Evolutionary conservation across 2,329 filamentous ascomycete species (phyloP).

Genomic region (Geosmithia flava): DNA sequence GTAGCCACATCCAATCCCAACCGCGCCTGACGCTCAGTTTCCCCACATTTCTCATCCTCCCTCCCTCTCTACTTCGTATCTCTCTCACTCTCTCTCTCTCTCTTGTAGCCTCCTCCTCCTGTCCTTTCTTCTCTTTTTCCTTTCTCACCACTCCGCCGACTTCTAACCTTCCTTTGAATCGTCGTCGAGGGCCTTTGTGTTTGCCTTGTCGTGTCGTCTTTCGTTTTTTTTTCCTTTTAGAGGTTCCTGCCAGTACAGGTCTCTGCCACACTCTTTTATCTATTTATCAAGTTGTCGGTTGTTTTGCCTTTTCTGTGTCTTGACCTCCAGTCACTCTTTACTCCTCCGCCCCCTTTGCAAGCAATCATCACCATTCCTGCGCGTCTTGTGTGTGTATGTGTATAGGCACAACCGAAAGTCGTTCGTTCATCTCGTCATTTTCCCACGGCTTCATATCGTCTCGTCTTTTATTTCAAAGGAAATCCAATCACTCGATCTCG

Average conservation of each 20-base stretch:
- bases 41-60: not conserved
- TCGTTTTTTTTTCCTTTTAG: not conserved
- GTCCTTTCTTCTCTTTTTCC: constrained; percentile 9
- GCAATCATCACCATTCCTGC: not conserved
- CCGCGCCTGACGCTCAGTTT: not conserved
- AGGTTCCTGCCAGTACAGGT: constrained; percentile 34
- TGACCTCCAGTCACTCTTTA: constrained; percentile 1
- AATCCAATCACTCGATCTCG: not conserved
- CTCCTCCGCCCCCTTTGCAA: not conserved
- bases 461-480: not conserved
- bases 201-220: not conserved
- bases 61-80: not conserved
- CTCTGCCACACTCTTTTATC: constrained; percentile 39
- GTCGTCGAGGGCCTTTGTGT: constrained; percentile 10
- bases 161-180: constrained; percentile 20
- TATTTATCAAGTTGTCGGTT: not conserved
- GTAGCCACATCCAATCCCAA: not conserved
- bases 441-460: not conserved
- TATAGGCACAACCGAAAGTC: not conserved
- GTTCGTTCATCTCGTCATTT: not conserved
- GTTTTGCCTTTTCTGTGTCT: constrained; percentile 12
- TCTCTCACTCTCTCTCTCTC: not conserved
- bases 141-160: constrained; percentile 16
- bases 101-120: not conserved
- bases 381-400: not conserved